Conservation (phyloP, 495 filamentous ascomycete species). For the Chaetomium cochliodes region DNA sequence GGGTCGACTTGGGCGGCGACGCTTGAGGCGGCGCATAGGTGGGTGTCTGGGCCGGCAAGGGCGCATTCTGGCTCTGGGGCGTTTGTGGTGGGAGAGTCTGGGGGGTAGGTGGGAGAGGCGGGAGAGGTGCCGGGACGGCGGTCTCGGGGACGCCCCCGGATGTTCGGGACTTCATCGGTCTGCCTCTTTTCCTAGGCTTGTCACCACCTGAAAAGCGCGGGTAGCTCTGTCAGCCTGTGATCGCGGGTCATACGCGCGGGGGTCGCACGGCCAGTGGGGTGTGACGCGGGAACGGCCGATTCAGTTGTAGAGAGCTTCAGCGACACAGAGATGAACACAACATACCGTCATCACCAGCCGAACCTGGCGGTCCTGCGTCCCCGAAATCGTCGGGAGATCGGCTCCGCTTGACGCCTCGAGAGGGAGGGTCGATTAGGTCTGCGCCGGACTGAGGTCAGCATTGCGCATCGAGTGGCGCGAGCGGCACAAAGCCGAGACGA, state of each 20-base stretch:
- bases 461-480: slow-evolving; percentile 9
- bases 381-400: slow-evolving; percentile 80
- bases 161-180: slow-evolving; percentile 69
- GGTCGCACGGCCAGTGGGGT: slow-evolving; percentile 41
- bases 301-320: slow-evolving; percentile 26
- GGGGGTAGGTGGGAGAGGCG: slow-evolving; percentile 39
- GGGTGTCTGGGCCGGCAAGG: slow-evolving; percentile 60
- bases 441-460: slow-evolving; percentile 30
- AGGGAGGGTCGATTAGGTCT: slow-evolving; percentile 42
- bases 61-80: slow-evolving; percentile 69
- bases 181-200: slow-evolving; percentile 79
- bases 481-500: not conserved
- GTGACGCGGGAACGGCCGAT: slow-evolving; percentile 30
- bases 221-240: slow-evolving; percentile 42
- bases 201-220: slow-evolving; percentile 46
- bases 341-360: slow-evolving; percentile 80
- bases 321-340: slow-evolving; percentile 47
- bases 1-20: slow-evolving; percentile 79
- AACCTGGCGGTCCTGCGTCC: slow-evolving; percentile 57
- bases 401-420: slow-evolving; percentile 88
- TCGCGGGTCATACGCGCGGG: slow-evolving; percentile 26
- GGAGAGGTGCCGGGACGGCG: slow-evolving; percentile 54
- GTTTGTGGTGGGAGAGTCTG: slow-evolving; percentile 64
- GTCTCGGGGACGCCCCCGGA: slow-evolving; percentile 48
- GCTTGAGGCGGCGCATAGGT: slow-evolving; percentile 61